phyloP scores from a whole-genome alignment of 306 rosid genomes.

The Begonia loranthoides region DNA sequence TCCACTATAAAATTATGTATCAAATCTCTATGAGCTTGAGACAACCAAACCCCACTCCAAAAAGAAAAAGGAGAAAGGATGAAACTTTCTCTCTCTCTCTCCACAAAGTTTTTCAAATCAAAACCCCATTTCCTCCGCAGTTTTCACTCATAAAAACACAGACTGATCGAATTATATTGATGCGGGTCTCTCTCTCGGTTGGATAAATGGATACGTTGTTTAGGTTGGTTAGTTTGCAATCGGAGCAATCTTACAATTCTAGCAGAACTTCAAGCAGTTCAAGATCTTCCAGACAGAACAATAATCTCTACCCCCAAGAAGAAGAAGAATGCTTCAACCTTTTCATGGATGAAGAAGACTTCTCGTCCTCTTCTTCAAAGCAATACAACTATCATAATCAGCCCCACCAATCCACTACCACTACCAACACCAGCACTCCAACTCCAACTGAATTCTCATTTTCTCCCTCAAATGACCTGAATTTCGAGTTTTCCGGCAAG shows the following conservation, averaged over 20 bases:
- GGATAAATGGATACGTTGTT: conserved; percentile 91
- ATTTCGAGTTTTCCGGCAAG: conserved; percentile 45
- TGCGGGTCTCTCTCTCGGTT: too few species aligned
- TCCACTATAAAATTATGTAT: not conserved
- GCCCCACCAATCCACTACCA: conserved; percentile 19
- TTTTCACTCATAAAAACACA: too few species aligned
- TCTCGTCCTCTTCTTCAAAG: conserved; percentile 49
- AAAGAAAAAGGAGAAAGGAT: too few species aligned
- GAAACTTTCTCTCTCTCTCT: not conserved
- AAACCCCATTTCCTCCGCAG: too few species aligned
- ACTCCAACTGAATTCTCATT: conserved; percentile 20
- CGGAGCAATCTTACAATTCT: conserved; percentile 77
- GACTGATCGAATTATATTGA: too few species aligned
- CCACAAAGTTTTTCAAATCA: not conserved
- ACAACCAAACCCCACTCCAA: too few species aligned
- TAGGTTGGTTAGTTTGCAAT: conserved; percentile 52
- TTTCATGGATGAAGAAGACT: conserved; percentile 97
- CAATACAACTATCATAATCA: conserved; percentile 19
- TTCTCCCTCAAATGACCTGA: conserved; percentile 33
- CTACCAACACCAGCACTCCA: conserved; percentile 10
- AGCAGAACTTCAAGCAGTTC: conserved; percentile 65
- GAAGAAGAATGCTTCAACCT: conserved; percentile 93
- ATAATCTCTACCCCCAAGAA: conserved; percentile 21
- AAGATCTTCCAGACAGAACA: conserved; percentile 44
- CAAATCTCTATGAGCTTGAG: too few species aligned